phyloP scores from a whole-genome alignment of 1,139 yeast species.

The Wickerhamomyces sp. region DNA sequence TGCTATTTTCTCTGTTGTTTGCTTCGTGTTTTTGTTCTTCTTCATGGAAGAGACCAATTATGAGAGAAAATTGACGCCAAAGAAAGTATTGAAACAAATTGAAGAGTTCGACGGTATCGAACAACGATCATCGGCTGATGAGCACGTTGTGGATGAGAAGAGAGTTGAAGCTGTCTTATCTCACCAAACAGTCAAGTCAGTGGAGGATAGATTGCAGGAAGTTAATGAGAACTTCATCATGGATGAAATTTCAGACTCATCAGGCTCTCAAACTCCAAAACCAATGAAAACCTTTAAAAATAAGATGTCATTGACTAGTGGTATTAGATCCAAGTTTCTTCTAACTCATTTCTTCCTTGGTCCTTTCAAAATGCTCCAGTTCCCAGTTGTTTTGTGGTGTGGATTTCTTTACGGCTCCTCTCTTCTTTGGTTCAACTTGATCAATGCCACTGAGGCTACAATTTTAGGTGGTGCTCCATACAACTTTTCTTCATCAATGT shows the following conservation, averaged over 20 bases:
- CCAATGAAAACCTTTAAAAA: constrained; percentile 29
- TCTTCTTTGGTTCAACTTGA: constrained; percentile 48
- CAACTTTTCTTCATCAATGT: constrained; percentile 34
- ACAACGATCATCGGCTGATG: constrained; percentile 1
- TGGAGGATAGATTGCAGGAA: constrained; percentile 20
- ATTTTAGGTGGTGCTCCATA: constrained; percentile 39
- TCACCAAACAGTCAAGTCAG: constrained; percentile 16
- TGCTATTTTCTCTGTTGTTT: constrained; percentile 42
- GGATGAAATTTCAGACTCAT: constrained; percentile 7
- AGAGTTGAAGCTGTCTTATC: constrained; percentile 16
- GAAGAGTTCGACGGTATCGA: constrained; percentile 13
- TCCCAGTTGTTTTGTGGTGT: constrained; percentile 59
- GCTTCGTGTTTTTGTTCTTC: constrained; percentile 37
- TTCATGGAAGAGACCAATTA: constrained; percentile 45
- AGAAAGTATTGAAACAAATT: constrained; percentile 6
- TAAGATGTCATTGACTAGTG: constrained; percentile 32
- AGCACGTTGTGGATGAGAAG: constrained; percentile 11
- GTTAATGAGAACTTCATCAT: constrained; percentile 19
- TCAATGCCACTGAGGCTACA: constrained; percentile 40
- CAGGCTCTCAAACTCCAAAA: constrained; percentile 6
- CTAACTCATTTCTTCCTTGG: constrained; percentile 30
- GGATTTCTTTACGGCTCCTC: constrained; percentile 62
- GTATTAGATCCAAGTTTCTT: constrained; percentile 28
- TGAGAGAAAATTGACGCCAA: constrained; percentile 25
- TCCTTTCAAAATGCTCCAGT: constrained; percentile 38